phyloP scores from a whole-genome alignment of 2,329 filamentous ascomycete genomes.

The Colletotrichum sp. region DNA sequence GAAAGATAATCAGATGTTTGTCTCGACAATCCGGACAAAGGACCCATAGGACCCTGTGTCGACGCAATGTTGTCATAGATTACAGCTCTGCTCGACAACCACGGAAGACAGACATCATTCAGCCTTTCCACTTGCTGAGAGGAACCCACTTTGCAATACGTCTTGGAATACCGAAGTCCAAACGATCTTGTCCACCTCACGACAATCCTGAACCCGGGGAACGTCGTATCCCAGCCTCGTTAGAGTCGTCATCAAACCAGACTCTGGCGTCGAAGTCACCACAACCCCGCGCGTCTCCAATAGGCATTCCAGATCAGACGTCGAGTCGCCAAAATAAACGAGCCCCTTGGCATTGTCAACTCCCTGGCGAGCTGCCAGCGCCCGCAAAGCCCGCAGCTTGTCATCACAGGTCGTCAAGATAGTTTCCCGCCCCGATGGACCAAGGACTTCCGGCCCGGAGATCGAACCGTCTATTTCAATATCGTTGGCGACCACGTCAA shows the following conservation, averaged over 20 bases:
- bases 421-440: constrained; percentile 26
- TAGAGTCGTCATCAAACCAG: constrained; percentile 26
- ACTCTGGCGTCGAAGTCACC: constrained; percentile 39
- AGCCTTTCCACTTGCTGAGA: background rate
- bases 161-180: constrained; percentile 36
- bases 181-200: constrained; percentile 26
- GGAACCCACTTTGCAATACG: constrained; percentile 7
- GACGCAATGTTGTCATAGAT: background rate
- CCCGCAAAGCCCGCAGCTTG: constrained; percentile 48
- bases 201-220: constrained; percentile 26
- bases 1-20: background rate
- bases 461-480: constrained; percentile 43
- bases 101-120: background rate
- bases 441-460: constrained; percentile 40
- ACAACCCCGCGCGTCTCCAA: constrained; percentile 49
- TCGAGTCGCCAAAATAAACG: constrained; percentile 65
- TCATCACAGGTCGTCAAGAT: constrained; percentile 46
- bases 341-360: constrained; percentile 24
- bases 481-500: constrained; percentile 50
- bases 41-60: background rate
- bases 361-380: constrained; percentile 26
- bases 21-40: background rate
- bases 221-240: constrained; percentile 34
- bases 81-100: background rate
- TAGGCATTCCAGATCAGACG: constrained; percentile 61